Conservation (phyloP, 31 red algal genomes). For the Porphyra umbilicalis region DNA sequence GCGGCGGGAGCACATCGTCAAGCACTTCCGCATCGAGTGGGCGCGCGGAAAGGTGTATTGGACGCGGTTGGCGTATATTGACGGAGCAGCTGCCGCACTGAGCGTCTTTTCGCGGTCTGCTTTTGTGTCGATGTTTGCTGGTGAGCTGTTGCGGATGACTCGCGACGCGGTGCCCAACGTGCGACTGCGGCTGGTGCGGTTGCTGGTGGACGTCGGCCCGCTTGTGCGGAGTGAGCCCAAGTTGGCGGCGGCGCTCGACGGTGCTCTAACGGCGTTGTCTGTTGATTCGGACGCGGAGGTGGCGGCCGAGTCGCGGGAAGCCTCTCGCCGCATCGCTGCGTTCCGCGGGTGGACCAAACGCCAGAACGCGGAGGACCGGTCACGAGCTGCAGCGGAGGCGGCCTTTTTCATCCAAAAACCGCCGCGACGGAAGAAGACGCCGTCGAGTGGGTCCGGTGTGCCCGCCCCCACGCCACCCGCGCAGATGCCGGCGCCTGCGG, state of each 20-base stretch:
- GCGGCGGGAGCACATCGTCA: conserved; percentile 55
- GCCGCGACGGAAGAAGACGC: conserved; percentile 26
- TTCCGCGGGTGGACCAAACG: conserved; percentile 2
- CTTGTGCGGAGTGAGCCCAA: conserved; percentile 15
- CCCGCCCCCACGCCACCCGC: neutral
- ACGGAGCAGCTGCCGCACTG: conserved; percentile 32
- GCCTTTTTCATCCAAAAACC: conserved; percentile 41
- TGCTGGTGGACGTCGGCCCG: conserved; percentile 24
- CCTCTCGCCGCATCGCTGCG: conserved; percentile 2
- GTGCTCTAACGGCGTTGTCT: conserved; percentile 9
- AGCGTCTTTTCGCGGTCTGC: conserved; percentile 31
- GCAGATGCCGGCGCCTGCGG: too few species aligned
- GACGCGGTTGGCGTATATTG: conserved; percentile 64
- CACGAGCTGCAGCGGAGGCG: conserved; percentile 16
- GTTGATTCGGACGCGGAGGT: conserved; percentile 41
- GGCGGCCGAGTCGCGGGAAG: conserved; percentile 11
- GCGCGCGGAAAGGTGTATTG: conserved; percentile 69
- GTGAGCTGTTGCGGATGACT: conserved; percentile 36
- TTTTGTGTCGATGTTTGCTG: conserved; percentile 41
- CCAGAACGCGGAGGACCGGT: conserved; percentile 19
- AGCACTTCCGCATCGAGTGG: conserved; percentile 63
- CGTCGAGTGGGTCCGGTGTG: neutral
- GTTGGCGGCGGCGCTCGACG: conserved; percentile 19
- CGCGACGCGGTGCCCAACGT: conserved; percentile 57
- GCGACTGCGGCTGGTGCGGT: conserved; percentile 29